Base-by-base conservation (phyloP, 352 stramenopile genomes). In the Phytopythium boreale region DNA sequence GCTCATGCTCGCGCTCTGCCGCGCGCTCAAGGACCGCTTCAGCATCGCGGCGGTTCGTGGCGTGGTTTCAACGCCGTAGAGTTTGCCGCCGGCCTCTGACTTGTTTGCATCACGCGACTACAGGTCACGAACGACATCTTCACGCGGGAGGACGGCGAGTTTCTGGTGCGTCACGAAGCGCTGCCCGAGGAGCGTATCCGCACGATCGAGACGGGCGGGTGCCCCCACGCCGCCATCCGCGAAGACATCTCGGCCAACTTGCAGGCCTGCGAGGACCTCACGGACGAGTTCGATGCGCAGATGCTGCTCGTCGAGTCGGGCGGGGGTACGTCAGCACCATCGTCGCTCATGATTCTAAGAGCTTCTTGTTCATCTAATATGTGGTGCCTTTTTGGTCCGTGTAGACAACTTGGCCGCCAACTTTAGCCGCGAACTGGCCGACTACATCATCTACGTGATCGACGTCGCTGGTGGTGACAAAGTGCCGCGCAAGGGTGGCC, bases 111-210 rank as follows among this genome's bases (percentile, higher is more conserved):
- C 12, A 2, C 7, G 2, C 7, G 17, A 14, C 1, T 12, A 49
- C 53, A 82, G 76, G 89, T 99, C n/a, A 99, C 97, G 10, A 99
- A 99, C 77, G 97, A 99, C 63, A 99, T 99, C 67, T 99, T 99
- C 70, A 99, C 97, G 31, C 90, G 96, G 65, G 97, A 99, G 76
- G 97, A 99, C 83, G 93, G 92, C 29, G 95, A 99, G 80, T 99
- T 99, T 75, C 89, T 99, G n/a, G 88, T 96, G 12, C 76, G 89
- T 27, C 94, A 98, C 66, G 59, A 94, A 27, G 97, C 95, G 27
- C 86, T 99, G 43, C 84, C 84, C 0, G 75, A 87, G 24, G 75
- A 95, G 49, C 88, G 95, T 27, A 99, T 99, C 67, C 79, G 85
- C 7, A 94, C 97, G 26, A 98, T 99, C 52, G 97, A 99, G 80